These are phyloP conservation scores for Arxiozyma bovina DNA, from an alignment of 1,139 yeast species.

Conservation along the genomic window DNA sequence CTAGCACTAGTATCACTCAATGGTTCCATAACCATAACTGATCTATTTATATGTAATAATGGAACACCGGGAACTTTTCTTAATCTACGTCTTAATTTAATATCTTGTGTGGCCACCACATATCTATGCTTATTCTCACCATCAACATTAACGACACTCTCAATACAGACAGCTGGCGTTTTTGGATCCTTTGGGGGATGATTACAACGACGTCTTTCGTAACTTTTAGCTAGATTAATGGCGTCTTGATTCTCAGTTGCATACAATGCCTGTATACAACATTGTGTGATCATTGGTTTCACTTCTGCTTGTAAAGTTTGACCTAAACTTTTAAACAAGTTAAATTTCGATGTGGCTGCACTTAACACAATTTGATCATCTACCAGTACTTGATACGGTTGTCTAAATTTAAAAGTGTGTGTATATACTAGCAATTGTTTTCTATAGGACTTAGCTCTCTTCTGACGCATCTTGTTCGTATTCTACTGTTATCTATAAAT, in stretches of 20 bases:
- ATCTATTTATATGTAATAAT: slow-evolving; percentile 70
- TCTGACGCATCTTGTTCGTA: slow-evolving; percentile 65
- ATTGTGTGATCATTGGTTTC: slow-evolving; percentile 94
- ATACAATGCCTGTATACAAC: slow-evolving; percentile 84
- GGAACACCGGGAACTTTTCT: slow-evolving; percentile 87
- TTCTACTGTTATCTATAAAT: too few relatives aligned
- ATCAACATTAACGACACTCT: slow-evolving; percentile 57
- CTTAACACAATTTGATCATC: slow-evolving; percentile 71
- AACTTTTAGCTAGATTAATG: slow-evolving; percentile 67
- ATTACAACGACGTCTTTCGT: slow-evolving; percentile 70
- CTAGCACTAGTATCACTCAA: slow-evolving; percentile 61
- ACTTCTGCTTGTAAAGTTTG: slow-evolving; percentile 79
- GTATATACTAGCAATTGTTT: slow-evolving; percentile 82
- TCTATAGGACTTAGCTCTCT: slow-evolving; percentile 87
- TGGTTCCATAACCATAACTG: slow-evolving; percentile 96
- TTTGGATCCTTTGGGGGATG: slow-evolving; percentile 54
- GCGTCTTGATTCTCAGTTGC: slow-evolving; percentile 61
- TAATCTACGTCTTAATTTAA: slow-evolving; percentile 54
- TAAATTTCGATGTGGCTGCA: slow-evolving; percentile 59
- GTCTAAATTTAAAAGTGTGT: slow-evolving; percentile 83
- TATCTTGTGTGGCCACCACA: slow-evolving; percentile 76
- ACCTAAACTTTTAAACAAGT: slow-evolving; percentile 65
- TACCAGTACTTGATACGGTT: slow-evolving; percentile 82
- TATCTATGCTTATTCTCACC: slow-evolving; percentile 86
- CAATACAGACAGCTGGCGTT: slow-evolving; percentile 68